A percentile compares a stretch with the other conserved stretches of the same genome.
phyloP scores from a whole-genome alignment of 441 rosid species.

The Viola pubescens region DNA sequence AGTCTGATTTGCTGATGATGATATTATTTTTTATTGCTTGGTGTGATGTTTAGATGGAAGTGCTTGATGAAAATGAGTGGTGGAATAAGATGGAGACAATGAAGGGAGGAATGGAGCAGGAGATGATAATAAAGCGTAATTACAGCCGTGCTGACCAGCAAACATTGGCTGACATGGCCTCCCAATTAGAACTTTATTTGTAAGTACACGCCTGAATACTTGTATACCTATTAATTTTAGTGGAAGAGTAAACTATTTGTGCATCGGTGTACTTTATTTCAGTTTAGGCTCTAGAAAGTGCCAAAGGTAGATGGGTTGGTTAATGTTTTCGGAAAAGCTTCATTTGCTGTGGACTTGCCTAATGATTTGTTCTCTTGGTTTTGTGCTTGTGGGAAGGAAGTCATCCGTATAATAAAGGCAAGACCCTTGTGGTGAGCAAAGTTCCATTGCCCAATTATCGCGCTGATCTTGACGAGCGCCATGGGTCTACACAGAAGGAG shows the following conservation, averaged over 20 bases:
- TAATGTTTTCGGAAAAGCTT: background rate
- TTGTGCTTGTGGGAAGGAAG: conserved; percentile 57
- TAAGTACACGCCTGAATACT: conserved; percentile 33
- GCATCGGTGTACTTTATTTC: background rate
- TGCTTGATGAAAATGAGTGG: conserved; percentile 71
- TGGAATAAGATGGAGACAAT: conserved; percentile 69
- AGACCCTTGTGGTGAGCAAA: conserved; percentile 82
- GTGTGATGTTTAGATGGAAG: conserved; percentile 48
- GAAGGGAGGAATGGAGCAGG: conserved; percentile 57
- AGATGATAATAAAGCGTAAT: conserved; percentile 55
- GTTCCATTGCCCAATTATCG: conserved; percentile 88
- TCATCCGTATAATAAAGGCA: conserved; percentile 87
- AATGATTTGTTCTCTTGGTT: conserved; percentile 14
- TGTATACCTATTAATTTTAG: background rate
- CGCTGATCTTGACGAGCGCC: conserved; percentile 86
- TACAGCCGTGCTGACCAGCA: conserved; percentile 68
- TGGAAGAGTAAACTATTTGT: background rate
- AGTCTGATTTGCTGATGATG: background rate
- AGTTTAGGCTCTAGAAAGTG: background rate
- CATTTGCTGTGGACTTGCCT: conserved; percentile 7
- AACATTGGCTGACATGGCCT: conserved; percentile 62
- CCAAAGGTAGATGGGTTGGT: no score
- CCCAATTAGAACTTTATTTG: conserved; percentile 70
- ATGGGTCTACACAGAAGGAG: conserved; percentile 88
- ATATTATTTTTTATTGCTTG: background rate